A percentile compares a stretch with the other conserved stretches of the same genome.
Evolutionary conservation across 305 asterid genomes (phyloP).

Genomic region (Fraxinus nigra): DNA sequence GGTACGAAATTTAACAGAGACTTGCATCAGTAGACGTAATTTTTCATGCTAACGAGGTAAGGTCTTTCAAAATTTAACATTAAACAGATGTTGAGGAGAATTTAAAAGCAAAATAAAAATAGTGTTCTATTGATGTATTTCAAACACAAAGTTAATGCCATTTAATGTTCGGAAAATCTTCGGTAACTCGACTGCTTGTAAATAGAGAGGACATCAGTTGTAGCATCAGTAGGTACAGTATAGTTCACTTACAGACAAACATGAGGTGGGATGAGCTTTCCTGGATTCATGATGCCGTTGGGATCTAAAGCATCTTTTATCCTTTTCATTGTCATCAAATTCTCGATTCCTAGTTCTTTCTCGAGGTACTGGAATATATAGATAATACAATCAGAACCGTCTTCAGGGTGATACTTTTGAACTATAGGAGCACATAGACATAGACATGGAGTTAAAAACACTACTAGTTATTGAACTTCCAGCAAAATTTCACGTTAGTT

Average conservation of each 20-base stretch:
- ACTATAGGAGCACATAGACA: not conserved
- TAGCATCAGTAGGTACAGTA: not conserved
- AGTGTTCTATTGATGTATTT: not conserved
- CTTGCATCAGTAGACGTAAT: not conserved
- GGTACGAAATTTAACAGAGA: not conserved
- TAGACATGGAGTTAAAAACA: not conserved
- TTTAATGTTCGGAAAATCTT: not conserved
- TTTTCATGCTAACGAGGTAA: not conserved
- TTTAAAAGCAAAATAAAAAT: not conserved
- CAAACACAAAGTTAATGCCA: not conserved
- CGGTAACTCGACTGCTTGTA: not conserved
- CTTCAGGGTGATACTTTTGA: not conserved
- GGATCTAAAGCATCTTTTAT: conserved; percentile 89
- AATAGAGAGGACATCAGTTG: not conserved
- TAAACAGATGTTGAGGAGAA: not conserved
- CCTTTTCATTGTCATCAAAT: conserved; percentile 82
- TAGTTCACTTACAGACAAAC: conserved; percentile 50
- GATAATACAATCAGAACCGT: not conserved
- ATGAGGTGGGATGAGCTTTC: conserved; percentile 90
- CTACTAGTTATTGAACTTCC: not conserved
- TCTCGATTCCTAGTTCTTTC: conserved; percentile 90
- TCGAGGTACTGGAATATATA: conserved; percentile 69
- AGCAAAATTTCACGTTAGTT: not conserved
- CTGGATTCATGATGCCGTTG: conserved; percentile 90
- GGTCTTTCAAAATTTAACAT: not conserved